Evolutionary conservation across 805 yeast genomes (phyloP), one percentile per base, ranked within the genome.

Genomic region (Hemisphaericaspora nanyangensis): DNA sequence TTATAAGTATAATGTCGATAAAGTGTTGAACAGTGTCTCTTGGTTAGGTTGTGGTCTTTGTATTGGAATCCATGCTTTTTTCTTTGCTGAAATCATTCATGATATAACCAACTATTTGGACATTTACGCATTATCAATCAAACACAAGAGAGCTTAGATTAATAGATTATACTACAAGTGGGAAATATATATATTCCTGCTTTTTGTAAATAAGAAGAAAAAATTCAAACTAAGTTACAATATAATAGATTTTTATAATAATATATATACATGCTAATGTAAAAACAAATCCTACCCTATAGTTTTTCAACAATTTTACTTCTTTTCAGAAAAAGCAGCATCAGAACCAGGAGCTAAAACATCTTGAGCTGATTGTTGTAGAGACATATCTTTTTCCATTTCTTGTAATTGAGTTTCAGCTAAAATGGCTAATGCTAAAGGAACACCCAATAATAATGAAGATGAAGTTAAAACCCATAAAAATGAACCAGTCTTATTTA

Each of bases 331-430:
- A 39, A 59, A 63, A 26, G 73, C 74, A 32, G 64, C 65, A 54
- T 72, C 78, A 30, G 80, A 74, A 46, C 85, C 85, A 45, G 84
- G 80, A 31, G 88, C 84, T 54, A 85, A 67, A 33, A 84, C 76
- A 43, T 81, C 89, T 55, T 78, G 82, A 18, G 89, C 83, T 45
- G 83, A 82, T 61, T 82, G 84, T 63, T 84, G 91, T 56, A 84
- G 68, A 42, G 83, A 79, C 75, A 88, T 81, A 60, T 89, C 93
- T 71, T 85, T 88, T 72, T 90, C 97, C 82, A 87, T 77, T 70
- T 90, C 97, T 59, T 82, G 80, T 61, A 90, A 77, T 71, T 91
- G 97, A 60, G 89, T 95, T 70, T 91, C 97, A 44, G 89, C 81
- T 54, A 93, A 74, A 52, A 93, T 85, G 38, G 96, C 83, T 54